Conservation (phyloP, 2,329 filamentous ascomycete genomes). For the Trichophyton verrucosum region DNA sequence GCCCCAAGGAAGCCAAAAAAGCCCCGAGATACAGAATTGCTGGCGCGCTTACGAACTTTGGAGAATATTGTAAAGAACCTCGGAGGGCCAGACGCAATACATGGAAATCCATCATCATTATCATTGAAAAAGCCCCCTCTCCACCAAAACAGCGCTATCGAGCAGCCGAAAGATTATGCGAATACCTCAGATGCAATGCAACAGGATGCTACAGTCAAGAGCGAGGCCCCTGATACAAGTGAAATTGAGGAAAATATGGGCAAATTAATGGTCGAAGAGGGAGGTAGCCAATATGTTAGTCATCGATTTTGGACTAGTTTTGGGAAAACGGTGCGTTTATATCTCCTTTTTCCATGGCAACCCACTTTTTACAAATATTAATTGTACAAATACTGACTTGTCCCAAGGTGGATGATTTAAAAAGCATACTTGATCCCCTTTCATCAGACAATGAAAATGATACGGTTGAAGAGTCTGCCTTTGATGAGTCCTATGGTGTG, state of each 20-base stretch:
- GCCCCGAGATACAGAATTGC: conserved; percentile 46
- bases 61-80: conserved; percentile 51
- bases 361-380: background rate
- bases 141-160: background rate
- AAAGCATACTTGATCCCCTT: conserved; percentile 46
- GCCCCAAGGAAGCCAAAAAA: conserved; percentile 49
- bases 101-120: conserved; percentile 29
- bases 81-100: conserved; percentile 17
- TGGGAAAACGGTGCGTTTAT: conserved; percentile 42
- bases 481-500: conserved; percentile 23
- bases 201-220: background rate
- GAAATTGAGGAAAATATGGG: conserved; percentile 37
- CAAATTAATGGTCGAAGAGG: conserved; percentile 47
- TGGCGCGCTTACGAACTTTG: conserved; percentile 45
- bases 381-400: background rate
- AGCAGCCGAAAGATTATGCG: background rate
- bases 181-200: background rate
- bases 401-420: conserved; percentile 46
- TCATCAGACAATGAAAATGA: conserved; percentile 45
- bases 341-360: background rate
- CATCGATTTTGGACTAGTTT: conserved; percentile 50
- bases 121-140: conserved; percentile 17
- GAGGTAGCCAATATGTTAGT: conserved; percentile 49
- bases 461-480: conserved; percentile 35
- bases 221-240: conserved; percentile 11